These are phyloP conservation scores for Hypseocharis bilobata DNA, from an alignment of 441 rosid genomes.

Conservation along the genomic window DNA sequence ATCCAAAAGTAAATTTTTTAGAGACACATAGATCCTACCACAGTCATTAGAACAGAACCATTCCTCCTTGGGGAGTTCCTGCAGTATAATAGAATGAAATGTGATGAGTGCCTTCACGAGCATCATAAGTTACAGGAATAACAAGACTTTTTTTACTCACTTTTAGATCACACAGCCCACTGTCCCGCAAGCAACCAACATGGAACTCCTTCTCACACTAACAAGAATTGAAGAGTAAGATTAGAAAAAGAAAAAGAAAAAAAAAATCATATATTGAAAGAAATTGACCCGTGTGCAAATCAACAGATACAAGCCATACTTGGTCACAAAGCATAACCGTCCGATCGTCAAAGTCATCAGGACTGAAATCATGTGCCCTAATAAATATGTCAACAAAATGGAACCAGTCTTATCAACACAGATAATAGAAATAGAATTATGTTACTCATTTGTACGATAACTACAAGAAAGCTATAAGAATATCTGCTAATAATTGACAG, in stretches of 20 bases:
- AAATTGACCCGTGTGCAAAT: neutral
- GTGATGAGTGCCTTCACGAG: constrained; percentile 17
- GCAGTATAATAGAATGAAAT: constrained; percentile 16
- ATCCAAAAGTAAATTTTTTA: constrained; percentile 49
- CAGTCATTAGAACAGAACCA: constrained; percentile 90
- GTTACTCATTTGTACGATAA: neutral
- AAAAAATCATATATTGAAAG: constrained; percentile 7
- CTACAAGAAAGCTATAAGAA: neutral
- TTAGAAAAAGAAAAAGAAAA: constrained; percentile 7
- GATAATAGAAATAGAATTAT: neutral
- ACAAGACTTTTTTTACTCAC: constrained; percentile 35
- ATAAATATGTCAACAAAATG: constrained; percentile 14
- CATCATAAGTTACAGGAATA: constrained; percentile 14
- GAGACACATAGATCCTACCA: constrained; percentile 44
- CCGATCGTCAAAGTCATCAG: constrained; percentile 56
- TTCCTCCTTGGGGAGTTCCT: constrained; percentile 74
- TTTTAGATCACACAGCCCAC: constrained; percentile 60
- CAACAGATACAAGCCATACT: constrained; percentile 37
- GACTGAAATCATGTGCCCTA: constrained; percentile 77
- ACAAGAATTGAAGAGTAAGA: constrained; percentile 16
- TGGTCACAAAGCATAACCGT: constrained; percentile 91
- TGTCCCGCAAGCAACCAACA: constrained; percentile 79
- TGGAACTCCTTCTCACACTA: constrained; percentile 97
- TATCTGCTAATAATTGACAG: neutral
- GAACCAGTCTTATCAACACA: constrained; percentile 1